phyloP scores from a whole-genome alignment of 2,329 filamentous ascomycete species.

The Teratosphaeria viscida region DNA sequence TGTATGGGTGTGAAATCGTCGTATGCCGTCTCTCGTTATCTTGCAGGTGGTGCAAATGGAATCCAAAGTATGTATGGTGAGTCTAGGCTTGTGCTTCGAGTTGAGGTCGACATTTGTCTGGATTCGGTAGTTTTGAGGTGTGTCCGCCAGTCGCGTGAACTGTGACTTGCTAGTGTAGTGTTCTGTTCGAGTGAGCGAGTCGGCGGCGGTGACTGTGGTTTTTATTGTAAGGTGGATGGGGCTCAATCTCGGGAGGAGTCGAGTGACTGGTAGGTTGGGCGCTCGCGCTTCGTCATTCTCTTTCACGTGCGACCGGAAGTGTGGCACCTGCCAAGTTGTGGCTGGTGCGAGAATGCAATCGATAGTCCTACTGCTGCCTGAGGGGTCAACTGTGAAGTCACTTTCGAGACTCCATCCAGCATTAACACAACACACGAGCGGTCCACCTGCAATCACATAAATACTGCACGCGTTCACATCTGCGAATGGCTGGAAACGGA shows the following conservation, averaged over 20 bases:
- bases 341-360: neutral
- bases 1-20: neutral
- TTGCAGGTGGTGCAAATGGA: slow-evolving; percentile 13
- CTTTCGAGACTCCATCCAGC: neutral
- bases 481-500: neutral
- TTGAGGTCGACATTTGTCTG: slow-evolving; percentile 18
- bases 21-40: slow-evolving; percentile 7
- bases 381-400: neutral
- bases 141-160: neutral
- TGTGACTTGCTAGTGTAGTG: neutral
- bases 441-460: neutral
- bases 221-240: neutral
- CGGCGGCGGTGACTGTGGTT: neutral
- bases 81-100: slow-evolving; percentile 9
- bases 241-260: neutral
- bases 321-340: neutral
- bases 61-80: slow-evolving; percentile 13
- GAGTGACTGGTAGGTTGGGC: neutral
- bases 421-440: neutral
- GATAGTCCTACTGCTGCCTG: neutral
- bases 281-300: neutral
- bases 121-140: neutral
- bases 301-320: neutral
- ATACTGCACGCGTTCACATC: neutral
- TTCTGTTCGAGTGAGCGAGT: neutral